Evolutionary conservation across 2,329 filamentous ascomycete genomes (phyloP).

Genomic region (Venturia nashicola): DNA sequence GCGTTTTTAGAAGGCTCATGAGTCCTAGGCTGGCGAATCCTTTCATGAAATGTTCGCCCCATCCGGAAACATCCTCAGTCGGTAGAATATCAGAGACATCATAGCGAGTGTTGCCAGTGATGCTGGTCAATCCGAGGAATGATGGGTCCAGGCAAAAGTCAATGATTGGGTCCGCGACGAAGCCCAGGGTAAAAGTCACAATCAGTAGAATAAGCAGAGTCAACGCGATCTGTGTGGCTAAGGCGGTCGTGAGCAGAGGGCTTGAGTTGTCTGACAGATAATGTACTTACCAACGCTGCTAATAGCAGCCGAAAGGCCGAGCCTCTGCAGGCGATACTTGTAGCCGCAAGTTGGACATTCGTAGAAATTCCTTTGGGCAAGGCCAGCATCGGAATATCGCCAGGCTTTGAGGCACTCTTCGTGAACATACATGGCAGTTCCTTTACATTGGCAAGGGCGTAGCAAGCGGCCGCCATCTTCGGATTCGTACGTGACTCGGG

Average conservation of each 20-base stretch:
- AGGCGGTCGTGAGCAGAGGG: not conserved
- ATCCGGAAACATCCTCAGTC: constrained; percentile 40
- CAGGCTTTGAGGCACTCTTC: constrained; percentile 78
- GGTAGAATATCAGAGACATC: constrained; percentile 20
- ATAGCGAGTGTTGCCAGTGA: constrained; percentile 17
- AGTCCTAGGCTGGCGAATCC: constrained; percentile 83
- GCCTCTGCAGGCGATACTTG: constrained; percentile 63
- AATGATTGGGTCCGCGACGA: constrained; percentile 85
- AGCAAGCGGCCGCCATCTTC: constrained; percentile 68
- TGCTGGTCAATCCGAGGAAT: constrained; percentile 25
- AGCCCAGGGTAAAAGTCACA: constrained; percentile 72
- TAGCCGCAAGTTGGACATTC: constrained; percentile 82
- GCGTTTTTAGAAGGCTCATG: constrained; percentile 70
- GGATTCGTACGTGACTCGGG: constrained; percentile 58
- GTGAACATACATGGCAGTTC: constrained; percentile 86
- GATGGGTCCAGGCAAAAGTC: constrained; percentile 73
- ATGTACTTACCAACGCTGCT: constrained; percentile 29
- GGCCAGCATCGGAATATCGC: constrained; percentile 60
- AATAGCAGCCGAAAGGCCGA: constrained; percentile 59
- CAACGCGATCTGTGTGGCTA: constrained; percentile 53
- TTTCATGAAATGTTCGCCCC: constrained; percentile 77
- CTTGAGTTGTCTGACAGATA: not conserved
- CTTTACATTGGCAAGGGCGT: constrained; percentile 86
- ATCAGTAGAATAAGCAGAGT: constrained; percentile 60
- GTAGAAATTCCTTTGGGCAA: constrained; percentile 60